phyloP scores from a whole-genome alignment of 192 early-diverging fungal species.

The Diversispora eburnea region DNA sequence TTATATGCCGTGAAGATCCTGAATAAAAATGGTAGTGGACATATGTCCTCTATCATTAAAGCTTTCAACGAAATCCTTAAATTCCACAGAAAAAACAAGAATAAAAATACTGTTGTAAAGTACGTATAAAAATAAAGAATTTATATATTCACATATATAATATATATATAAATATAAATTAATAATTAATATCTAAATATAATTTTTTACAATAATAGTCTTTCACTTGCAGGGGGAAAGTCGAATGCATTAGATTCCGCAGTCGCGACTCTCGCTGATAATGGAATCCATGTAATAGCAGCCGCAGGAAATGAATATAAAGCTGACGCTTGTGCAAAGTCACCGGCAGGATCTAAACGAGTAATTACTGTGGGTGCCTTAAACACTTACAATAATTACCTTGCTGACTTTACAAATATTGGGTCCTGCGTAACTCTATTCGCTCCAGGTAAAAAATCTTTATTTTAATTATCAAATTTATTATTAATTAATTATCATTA shows the following conservation, averaged over 20 bases:
- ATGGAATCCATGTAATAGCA: constrained; percentile 53
- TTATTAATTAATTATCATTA: too few relatives aligned
- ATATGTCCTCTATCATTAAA: constrained; percentile 45
- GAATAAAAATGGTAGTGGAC: constrained; percentile 44
- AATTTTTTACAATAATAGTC: constrained; percentile 29
- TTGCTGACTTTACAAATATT: constrained; percentile 79
- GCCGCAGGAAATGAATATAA: constrained; percentile 56
- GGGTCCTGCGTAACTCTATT: constrained; percentile 93
- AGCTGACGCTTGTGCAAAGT: constrained; percentile 46
- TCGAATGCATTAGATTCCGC: constrained; percentile 32
- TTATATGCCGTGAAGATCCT: constrained; percentile 60
- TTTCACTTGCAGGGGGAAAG: constrained; percentile 38
- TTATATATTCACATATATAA: background rate
- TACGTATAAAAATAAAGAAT: constrained; percentile 27
- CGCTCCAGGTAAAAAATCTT: constrained; percentile 62
- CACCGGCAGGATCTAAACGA: constrained; percentile 42
- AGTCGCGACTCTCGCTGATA: constrained; percentile 33
- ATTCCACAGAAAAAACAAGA: background rate
- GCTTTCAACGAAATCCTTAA: constrained; percentile 56
- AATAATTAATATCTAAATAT: constrained; percentile 11
- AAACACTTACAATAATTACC: constrained; percentile 66
- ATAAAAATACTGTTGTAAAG: constrained; percentile 22
- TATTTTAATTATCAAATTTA: too few relatives aligned
- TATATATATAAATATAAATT: constrained; percentile 20
- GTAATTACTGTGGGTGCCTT: constrained; percentile 83